phyloP scores from a whole-genome alignment of 1,139 yeast species.

The Diutina neorugosa region DNA sequence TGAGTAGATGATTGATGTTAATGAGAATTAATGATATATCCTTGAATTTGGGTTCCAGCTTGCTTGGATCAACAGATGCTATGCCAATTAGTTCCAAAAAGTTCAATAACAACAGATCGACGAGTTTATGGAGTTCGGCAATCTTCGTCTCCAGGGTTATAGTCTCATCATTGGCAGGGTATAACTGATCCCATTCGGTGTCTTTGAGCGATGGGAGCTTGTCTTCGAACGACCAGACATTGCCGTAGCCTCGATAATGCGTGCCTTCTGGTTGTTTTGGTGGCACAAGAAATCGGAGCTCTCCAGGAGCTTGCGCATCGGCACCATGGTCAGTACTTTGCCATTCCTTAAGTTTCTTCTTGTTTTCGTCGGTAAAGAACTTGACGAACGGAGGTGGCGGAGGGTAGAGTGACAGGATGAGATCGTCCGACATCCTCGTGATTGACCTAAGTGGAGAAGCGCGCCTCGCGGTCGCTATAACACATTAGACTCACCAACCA shows the following conservation, averaged over 20 bases:
- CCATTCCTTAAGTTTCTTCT: slow-evolving; percentile 22
- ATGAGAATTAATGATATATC: slow-evolving; percentile 63
- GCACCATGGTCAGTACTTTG: slow-evolving; percentile 7
- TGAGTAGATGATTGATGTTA: slow-evolving; percentile 73
- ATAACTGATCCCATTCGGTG: slow-evolving; percentile 59
- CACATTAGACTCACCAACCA: not conserved
- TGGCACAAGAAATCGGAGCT: slow-evolving; percentile 46
- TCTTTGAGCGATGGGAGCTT: slow-evolving; percentile 54
- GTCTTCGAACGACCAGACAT: slow-evolving; percentile 69
- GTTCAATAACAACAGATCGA: slow-evolving; percentile 57
- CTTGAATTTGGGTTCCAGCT: slow-evolving; percentile 55
- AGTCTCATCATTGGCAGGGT: slow-evolving; percentile 33
- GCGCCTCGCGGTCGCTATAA: not conserved
- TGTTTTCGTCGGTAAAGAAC: slow-evolving; percentile 53
- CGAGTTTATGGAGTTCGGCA: slow-evolving; percentile 53
- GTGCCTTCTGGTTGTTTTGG: slow-evolving; percentile 50
- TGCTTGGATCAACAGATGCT: slow-evolving; percentile 56
- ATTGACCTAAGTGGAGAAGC: not conserved
- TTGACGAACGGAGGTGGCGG: slow-evolving; percentile 75
- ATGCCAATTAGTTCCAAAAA: slow-evolving; percentile 66
- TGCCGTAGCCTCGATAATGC: slow-evolving; percentile 70
- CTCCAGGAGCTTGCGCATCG: slow-evolving; percentile 14
- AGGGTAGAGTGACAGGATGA: slow-evolving; percentile 63
- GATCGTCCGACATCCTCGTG: slow-evolving; percentile 16
- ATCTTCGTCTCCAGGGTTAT: slow-evolving; percentile 44